Percentiles rank a stretch among this genome's conserved stretches.
Evolutionary conservation across 1,284 basidiomycete genomes (phyloP).

Genomic region (Chalciporus sp.): DNA sequence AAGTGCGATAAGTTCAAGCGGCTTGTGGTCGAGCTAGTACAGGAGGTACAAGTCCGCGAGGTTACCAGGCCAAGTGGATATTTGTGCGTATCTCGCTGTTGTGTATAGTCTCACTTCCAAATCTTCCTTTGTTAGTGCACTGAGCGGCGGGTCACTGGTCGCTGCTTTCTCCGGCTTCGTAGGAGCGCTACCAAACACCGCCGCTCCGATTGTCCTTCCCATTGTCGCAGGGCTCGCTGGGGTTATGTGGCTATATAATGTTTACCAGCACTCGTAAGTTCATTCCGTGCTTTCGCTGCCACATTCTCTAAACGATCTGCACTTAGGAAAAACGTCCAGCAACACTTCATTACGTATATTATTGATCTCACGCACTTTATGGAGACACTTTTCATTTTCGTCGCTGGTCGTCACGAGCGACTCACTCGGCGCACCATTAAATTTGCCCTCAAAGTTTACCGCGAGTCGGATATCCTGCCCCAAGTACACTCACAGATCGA

Average conservation of each 20-base stretch:
- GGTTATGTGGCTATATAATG: background rate
- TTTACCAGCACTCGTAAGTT: too few relatives aligned
- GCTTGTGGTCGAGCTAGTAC: too few relatives aligned
- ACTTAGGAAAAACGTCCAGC: conserved; percentile 1
- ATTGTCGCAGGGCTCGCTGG: background rate
- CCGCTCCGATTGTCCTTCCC: background rate
- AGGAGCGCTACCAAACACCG: background rate
- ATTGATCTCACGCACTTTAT: conserved; percentile 1
- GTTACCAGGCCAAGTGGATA: too few relatives aligned
- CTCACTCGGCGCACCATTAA: too few relatives aligned
- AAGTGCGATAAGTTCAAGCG: too few relatives aligned
- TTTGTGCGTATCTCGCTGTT: too few relatives aligned
- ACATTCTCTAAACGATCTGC: background rate
- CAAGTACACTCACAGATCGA: background rate
- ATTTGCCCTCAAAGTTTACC: too few relatives aligned
- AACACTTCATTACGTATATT: conserved; percentile 1
- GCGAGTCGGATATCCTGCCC: background rate
- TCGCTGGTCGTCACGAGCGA: background rate
- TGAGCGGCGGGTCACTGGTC: background rate
- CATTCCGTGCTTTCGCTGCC: too few relatives aligned
- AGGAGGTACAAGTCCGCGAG: too few relatives aligned
- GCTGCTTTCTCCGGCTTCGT: background rate
- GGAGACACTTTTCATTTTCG: conserved; percentile 4
- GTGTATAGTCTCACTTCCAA: background rate
- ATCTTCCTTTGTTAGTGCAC: background rate